Conservation (phyloP, 2,329 filamentous ascomycete species). For the Daldinia sp. region DNA sequence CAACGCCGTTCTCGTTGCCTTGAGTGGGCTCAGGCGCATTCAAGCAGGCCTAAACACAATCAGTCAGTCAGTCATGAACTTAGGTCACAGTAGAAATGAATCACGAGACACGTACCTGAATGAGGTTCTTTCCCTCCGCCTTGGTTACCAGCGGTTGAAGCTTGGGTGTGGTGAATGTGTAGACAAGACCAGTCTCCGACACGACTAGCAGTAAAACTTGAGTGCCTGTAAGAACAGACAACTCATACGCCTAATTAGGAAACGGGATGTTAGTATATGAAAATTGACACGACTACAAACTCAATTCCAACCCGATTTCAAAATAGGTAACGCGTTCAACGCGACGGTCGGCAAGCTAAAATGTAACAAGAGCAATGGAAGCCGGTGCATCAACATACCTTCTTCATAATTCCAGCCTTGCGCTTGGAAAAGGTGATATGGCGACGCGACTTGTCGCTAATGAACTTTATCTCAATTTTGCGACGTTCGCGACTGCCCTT, state of each 20-base stretch:
- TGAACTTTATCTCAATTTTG: slow-evolving; percentile 99
- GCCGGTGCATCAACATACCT: slow-evolving; percentile 73
- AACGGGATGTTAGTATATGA: slow-evolving; percentile 41
- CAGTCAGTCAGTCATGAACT: slow-evolving; percentile 51
- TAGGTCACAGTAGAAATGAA: not conserved
- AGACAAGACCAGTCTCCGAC: slow-evolving; percentile 96
- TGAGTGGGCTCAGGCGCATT: slow-evolving; percentile 93
- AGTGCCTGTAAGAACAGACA: slow-evolving; percentile 96
- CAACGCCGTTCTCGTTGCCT: slow-evolving; percentile 84
- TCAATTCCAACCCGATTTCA: slow-evolving; percentile 35
- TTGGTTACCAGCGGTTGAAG: slow-evolving; percentile 98
- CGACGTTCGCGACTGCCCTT: slow-evolving; percentile 97
- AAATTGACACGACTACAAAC: slow-evolving; percentile 25
- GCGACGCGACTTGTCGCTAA: slow-evolving; percentile 98
- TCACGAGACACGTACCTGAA: slow-evolving; percentile 75
- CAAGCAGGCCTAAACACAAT: slow-evolving; percentile 79
- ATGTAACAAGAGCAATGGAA: slow-evolving; percentile 17
- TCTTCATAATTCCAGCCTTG: slow-evolving; percentile 99
- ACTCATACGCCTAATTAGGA: slow-evolving; percentile 83
- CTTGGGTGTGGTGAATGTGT: slow-evolving; percentile 98
- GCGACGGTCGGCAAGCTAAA: slow-evolving; percentile 25
- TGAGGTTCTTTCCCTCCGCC: slow-evolving; percentile 98
- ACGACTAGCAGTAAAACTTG: slow-evolving; percentile 97
- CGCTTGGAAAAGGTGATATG: slow-evolving; percentile 99
- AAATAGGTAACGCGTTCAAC: slow-evolving; percentile 41